Conservation (phyloP, 2,329 filamentous ascomycete genomes). For the Reticulascus tulasneorum region DNA sequence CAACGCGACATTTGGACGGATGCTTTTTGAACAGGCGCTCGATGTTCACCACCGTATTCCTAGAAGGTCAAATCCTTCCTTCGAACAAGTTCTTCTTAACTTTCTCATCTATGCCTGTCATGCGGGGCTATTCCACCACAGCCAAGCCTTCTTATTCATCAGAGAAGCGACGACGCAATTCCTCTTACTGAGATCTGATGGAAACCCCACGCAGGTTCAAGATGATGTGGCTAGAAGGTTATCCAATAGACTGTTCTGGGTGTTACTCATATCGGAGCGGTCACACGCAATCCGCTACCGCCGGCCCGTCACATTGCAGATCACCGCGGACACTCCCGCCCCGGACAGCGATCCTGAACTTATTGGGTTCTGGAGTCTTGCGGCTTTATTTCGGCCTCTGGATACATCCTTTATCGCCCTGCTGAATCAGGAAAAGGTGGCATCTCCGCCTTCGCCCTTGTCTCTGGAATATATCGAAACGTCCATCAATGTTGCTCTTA, state of each 20-base stretch:
- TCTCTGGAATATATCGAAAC: constrained; percentile 31
- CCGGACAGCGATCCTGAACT: constrained; percentile 27
- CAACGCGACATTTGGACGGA: constrained; percentile 32
- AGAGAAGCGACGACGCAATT: constrained; percentile 39
- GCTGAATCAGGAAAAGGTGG: constrained; percentile 32
- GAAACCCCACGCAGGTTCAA: constrained; percentile 17
- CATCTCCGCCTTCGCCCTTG: constrained; percentile 24
- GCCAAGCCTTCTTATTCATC: constrained; percentile 37
- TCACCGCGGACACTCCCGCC: constrained; percentile 31
- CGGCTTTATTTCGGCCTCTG: constrained; percentile 35
- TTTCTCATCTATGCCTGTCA: constrained; percentile 44
- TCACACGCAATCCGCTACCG: constrained; percentile 41
- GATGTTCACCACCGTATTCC: constrained; percentile 28
- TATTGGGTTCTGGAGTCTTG: constrained; percentile 34
- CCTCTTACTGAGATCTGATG: constrained; percentile 27
- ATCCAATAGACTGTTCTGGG: constrained; percentile 38
- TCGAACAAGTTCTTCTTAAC: constrained; percentile 35
- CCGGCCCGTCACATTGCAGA: constrained; percentile 38
- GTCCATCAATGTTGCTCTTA: constrained; percentile 31
- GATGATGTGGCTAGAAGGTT: constrained; percentile 17
- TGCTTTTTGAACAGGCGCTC: constrained; percentile 32
- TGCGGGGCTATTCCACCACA: constrained; percentile 36
- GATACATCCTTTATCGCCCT: constrained; percentile 39
- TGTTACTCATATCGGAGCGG: constrained; percentile 38
- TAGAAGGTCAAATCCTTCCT: constrained; percentile 27